Evolutionary conservation across 768 basidiomycete species (phyloP), one percentile per base, ranked within the genome.

Genomic region (Russula sp.): DNA sequence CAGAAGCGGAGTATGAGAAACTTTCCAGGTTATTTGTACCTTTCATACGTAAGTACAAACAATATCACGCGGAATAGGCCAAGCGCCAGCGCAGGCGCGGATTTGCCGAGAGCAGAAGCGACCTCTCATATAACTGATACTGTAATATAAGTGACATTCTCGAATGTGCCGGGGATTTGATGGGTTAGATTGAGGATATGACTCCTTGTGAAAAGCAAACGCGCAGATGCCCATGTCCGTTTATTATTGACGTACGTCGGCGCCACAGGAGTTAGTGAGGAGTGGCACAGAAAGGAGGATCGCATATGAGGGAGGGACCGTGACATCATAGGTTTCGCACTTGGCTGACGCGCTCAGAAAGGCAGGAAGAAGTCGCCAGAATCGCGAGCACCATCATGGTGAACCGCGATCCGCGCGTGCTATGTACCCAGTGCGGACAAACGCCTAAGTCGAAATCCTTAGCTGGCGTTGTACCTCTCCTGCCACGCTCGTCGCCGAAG

Each of bases 181-280:
- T 75, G 32, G 94, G 72, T 1, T 91, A 88, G 49, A 88, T 85
- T 0, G 92, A 88, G n/a, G 94, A 94, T 27, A 27, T 27, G 48
- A 99, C 73, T 22, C 97, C 97, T 71, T 95, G 90, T 0, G 96
- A 94, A 73, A 98, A 11, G 98, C 91, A 67, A 99, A 98, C 1
- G 94, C 94, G 13, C 97, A 97, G 2, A 98, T 95, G 11, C 97
- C 97, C 13, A 94, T 75, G 71, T 99, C 97, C 97, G 98, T 99
- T 96, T 99, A 65, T 39, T 34, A 65, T 44, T 37, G 18, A 59
- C 44, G 13, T 22, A 13, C 59, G 7, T 47, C 59, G 52, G 53
- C 49, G n/a, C 18, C 35, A 54, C 11, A 34, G 45, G 32, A 22
- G 32, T 44, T 18, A 10, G 55, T 0, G 2, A 22, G 50, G 45